A percentile compares a stretch with the other conserved stretches of the same genome.
phyloP scores from a whole-genome alignment of 345 rosid genomes.

The Anastatica hierochuntica region DNA sequence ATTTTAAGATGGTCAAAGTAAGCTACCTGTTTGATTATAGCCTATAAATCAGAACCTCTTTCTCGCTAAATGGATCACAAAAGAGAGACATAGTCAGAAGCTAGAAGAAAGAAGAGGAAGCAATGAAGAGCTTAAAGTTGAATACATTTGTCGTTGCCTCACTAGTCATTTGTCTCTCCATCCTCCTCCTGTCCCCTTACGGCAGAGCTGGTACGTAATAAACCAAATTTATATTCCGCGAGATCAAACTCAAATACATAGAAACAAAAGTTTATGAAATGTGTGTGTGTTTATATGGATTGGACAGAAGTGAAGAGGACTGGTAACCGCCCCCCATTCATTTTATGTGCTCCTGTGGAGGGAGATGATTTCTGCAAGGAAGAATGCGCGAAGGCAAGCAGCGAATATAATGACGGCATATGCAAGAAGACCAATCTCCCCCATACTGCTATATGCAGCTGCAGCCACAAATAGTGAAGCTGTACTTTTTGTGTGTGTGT shows the following conservation, averaged over 20 bases:
- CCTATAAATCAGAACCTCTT: background rate
- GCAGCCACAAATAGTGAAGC: too few relatives aligned
- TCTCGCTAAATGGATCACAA: background rate
- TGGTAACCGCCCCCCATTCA: background rate
- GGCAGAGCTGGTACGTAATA: background rate
- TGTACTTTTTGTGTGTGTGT: too few relatives aligned
- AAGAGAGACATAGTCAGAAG: too few relatives aligned
- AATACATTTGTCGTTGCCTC: background rate
- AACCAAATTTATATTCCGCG: background rate
- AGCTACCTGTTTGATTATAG: too few relatives aligned
- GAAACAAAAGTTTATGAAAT: background rate
- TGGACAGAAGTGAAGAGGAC: background rate
- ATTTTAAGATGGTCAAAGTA: too few relatives aligned
- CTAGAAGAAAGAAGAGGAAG: background rate
- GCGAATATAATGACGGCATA: too few relatives aligned
- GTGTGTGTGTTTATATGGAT: background rate
- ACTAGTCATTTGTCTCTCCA: background rate
- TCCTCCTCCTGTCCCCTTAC: background rate
- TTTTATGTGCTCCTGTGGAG: too few relatives aligned
- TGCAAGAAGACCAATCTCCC: too few relatives aligned
- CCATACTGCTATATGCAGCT: too few relatives aligned
- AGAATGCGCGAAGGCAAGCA: too few relatives aligned
- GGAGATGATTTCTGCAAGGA: too few relatives aligned
- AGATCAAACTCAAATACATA: background rate
- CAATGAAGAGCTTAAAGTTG: background rate